Evolutionary conservation across 176 grass and related monocot genomes (phyloP).

Genomic region (Rhipidocladum racemiflorum): DNA sequence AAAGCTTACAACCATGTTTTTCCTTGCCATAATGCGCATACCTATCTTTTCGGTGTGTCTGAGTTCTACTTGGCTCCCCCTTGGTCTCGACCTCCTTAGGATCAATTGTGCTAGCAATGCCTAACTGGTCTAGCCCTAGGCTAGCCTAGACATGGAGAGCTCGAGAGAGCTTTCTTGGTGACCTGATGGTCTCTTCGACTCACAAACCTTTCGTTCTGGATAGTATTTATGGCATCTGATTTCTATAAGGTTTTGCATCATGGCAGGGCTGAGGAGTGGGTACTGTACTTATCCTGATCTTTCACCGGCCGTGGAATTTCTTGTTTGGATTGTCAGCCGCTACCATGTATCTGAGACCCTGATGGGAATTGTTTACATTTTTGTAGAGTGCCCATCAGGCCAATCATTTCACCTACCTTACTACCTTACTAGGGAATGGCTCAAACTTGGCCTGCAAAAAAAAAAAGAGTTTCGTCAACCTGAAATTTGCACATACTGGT

Average conservation of each 20-base stretch:
- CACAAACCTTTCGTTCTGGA: constrained; percentile 37
- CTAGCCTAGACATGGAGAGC: constrained; percentile 34
- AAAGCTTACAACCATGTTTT: background rate
- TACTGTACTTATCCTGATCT: constrained; percentile 34
- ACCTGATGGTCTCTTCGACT: constrained; percentile 30
- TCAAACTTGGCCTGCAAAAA: constrained; percentile 40
- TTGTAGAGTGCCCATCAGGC: constrained; percentile 14
- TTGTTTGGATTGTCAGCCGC: constrained; percentile 8
- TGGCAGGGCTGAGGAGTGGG: background rate
- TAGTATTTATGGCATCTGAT: constrained; percentile 47
- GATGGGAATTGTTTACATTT: constrained; percentile 31
- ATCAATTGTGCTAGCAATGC: constrained; percentile 10
- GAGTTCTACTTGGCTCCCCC: background rate
- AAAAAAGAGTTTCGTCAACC: background rate
- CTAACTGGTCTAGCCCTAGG: constrained; percentile 35
- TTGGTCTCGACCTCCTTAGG: constrained; percentile 20
- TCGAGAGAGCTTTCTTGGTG: constrained; percentile 13
- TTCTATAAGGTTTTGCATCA: constrained; percentile 46
- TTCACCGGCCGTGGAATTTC: constrained; percentile 49
- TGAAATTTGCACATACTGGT: background rate
- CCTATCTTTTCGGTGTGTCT: background rate
- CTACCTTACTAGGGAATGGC: constrained; percentile 36
- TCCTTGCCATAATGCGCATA: constrained; percentile 1
- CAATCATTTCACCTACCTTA: constrained; percentile 32
- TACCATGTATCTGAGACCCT: constrained; percentile 24